phyloP scores from a whole-genome alignment of 2,329 filamentous ascomycete species.

The Microthyrium microscopicum region DNA sequence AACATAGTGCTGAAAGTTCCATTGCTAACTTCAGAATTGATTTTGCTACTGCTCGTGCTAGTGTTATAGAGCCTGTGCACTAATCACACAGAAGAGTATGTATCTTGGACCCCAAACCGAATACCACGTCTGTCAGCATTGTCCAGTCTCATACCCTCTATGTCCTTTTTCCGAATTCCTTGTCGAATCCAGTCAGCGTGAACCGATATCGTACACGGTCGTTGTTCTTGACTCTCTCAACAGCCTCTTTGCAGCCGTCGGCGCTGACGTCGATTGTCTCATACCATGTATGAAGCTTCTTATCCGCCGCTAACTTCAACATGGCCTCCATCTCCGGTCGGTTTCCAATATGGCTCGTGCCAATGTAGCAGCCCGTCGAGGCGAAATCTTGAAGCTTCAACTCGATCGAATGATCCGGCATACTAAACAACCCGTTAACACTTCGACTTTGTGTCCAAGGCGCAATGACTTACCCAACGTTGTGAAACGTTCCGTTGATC shows the following conservation, averaged over 20 bases:
- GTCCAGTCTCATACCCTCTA: slow-evolving; percentile 2
- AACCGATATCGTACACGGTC: slow-evolving; percentile 59
- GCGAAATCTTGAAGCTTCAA: slow-evolving; percentile 58
- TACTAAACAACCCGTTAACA: too few relatives aligned
- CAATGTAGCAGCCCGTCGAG: slow-evolving; percentile 46
- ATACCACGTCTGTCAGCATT: background rate
- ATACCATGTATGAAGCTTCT: slow-evolving; percentile 37
- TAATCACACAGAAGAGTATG: too few relatives aligned
- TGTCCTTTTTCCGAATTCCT: slow-evolving; percentile 41
- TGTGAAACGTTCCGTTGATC: slow-evolving; percentile 66
- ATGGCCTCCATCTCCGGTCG: slow-evolving; percentile 33
- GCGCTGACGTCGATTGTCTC: slow-evolving; percentile 56
- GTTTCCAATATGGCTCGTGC: slow-evolving; percentile 34
- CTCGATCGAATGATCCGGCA: slow-evolving; percentile 61
- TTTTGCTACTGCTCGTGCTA: too few relatives aligned
- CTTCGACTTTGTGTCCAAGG: too few relatives aligned
- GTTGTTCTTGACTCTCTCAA: slow-evolving; percentile 47
- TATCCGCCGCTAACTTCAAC: slow-evolving; percentile 32
- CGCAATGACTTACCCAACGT: too few relatives aligned
- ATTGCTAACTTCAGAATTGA: too few relatives aligned
- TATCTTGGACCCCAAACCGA: background rate
- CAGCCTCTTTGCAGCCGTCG: slow-evolving; percentile 51
- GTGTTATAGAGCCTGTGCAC: too few relatives aligned
- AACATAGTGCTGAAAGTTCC: too few relatives aligned
- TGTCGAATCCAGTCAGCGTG: slow-evolving; percentile 51